phyloP scores from a whole-genome alignment of 495 filamentous ascomycete genomes.

The Aspergillus coremiiformis region DNA sequence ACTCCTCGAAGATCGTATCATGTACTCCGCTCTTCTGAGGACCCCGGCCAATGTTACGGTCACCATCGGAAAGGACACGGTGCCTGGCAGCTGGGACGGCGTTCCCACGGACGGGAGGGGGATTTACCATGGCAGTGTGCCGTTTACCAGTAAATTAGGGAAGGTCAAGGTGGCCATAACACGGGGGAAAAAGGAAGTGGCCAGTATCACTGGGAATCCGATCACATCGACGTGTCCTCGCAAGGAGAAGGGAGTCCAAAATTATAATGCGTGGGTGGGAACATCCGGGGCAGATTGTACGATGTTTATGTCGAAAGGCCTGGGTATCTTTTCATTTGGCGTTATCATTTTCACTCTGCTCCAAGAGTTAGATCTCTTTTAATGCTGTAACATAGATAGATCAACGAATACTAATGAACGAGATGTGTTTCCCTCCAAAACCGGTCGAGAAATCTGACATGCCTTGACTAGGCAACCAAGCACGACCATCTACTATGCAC shows the following conservation, averaged over 20 bases:
- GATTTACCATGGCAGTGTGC: constrained; percentile 43
- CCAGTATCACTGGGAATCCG: constrained; percentile 28
- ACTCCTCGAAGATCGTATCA: constrained; percentile 22
- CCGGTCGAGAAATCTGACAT: too few relatives aligned
- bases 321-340: neutral
- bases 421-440: too few relatives aligned
- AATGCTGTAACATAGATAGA: too few relatives aligned
- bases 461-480: too few relatives aligned
- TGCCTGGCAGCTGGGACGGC: constrained; percentile 27
- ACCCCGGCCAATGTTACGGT: constrained; percentile 33
- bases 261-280: constrained; percentile 38
- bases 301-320: neutral
- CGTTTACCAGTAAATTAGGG: constrained; percentile 41
- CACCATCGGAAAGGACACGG: constrained; percentile 34
- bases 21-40: constrained; percentile 22
- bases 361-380: neutral
- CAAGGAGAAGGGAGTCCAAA: constrained; percentile 31
- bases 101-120: constrained; percentile 26
- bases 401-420: too few relatives aligned
- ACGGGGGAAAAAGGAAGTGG: constrained; percentile 21
- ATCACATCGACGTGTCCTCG: constrained; percentile 37
- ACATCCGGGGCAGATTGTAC: neutral
- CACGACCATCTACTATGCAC: too few relatives aligned
- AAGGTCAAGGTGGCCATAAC: constrained; percentile 41
- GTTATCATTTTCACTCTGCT: neutral